These are phyloP conservation scores for Salix brachista DNA, from an alignment of 345 rosid genomes.

Conservation along the genomic window DNA sequence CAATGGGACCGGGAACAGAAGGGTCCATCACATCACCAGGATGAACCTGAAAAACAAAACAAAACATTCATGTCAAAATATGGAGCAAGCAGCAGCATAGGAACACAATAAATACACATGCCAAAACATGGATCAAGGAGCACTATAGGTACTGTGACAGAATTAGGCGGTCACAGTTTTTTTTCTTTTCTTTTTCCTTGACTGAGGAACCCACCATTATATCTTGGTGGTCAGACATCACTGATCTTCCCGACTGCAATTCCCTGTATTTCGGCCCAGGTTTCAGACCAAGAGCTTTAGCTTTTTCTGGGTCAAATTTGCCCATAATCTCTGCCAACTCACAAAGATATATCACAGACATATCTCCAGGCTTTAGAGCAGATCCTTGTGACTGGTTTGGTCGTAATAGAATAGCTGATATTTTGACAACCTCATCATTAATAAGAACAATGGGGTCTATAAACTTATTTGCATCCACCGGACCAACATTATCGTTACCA, in stretches of 20 bases:
- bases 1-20: constrained; percentile 82
- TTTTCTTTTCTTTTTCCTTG: background rate
- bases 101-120: background rate
- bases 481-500: constrained; percentile 49
- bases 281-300: constrained; percentile 71
- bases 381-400: constrained; percentile 37
- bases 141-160: too few relatives aligned
- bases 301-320: constrained; percentile 73
- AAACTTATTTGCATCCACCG: constrained; percentile 32
- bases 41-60: constrained; percentile 53
- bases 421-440: constrained; percentile 74
- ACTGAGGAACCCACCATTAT: constrained; percentile 53
- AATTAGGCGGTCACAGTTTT: background rate
- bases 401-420: constrained; percentile 64
- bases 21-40: constrained; percentile 98
- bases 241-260: constrained; percentile 79
- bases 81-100: background rate
- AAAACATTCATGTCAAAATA: background rate
- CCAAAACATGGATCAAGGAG: too few relatives aligned
- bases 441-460: constrained; percentile 57
- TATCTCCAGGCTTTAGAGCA: constrained; percentile 56
- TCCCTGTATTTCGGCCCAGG: constrained; percentile 78
- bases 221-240: constrained; percentile 62
- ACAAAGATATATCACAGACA: constrained; percentile 80
- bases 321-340: constrained; percentile 85